These are phyloP conservation scores for Mortierella hygrophila DNA, from an alignment of 192 early-diverging fungal genomes.

Conservation along the genomic window DNA sequence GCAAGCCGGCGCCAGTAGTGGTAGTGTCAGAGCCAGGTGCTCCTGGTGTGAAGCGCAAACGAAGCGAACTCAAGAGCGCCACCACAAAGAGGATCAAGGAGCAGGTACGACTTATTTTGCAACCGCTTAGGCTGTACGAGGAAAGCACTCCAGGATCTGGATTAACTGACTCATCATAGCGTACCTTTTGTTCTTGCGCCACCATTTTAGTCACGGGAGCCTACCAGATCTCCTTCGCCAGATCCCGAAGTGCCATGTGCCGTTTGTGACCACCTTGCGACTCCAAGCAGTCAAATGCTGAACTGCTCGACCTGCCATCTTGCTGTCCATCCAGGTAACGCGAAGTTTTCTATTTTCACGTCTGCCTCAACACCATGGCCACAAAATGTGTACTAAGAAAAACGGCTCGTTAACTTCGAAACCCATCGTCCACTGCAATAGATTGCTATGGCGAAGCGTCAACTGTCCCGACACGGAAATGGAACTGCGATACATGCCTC, in stretches of 20 bases:
- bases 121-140: neutral
- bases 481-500: slow-evolving; percentile 69
- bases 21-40: slow-evolving; percentile 5
- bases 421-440: slow-evolving; percentile 3
- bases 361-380: too few species aligned
- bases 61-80: slow-evolving; percentile 12
- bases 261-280: slow-evolving; percentile 50
- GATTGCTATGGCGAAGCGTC: slow-evolving; percentile 63
- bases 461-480: slow-evolving; percentile 21
- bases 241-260: slow-evolving; percentile 54
- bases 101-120: slow-evolving; percentile 14
- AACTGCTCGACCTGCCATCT: slow-evolving; percentile 61
- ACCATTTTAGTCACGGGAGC: slow-evolving; percentile 34
- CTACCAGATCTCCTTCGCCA: slow-evolving; percentile 52
- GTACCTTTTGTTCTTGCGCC: neutral
- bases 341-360: neutral
- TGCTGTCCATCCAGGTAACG: slow-evolving; percentile 63
- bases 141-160: neutral
- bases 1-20: neutral
- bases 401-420: neutral
- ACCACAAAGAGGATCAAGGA: slow-evolving; percentile 39
- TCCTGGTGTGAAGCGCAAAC: slow-evolving; percentile 34
- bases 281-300: slow-evolving; percentile 45
- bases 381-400: neutral
- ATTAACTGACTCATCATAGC: neutral